Base-by-base conservation (phyloP, 306 rosid genomes). In the Casuarina glauca region DNA sequence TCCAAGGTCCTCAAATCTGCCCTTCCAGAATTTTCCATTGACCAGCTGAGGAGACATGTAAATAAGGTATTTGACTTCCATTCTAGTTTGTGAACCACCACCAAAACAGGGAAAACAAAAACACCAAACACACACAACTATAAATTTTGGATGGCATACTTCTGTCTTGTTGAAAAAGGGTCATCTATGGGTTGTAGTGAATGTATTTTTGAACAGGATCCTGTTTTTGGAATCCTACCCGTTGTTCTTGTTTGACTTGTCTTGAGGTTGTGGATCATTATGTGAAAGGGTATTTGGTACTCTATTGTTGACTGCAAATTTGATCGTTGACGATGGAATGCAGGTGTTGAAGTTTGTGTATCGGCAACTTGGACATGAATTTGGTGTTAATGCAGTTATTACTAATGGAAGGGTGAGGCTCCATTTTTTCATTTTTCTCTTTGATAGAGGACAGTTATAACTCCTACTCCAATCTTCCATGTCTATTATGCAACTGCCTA, bases 401-500 rank as follows among this genome's bases (percentile, higher is more conserved):
- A 93, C 99, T 74, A 95, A 95, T 78, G 99, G 99, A 88, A 93
- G 99, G 92, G 99, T 95, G 88, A 88, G 92, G 75, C 63, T 75
- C 6, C 3, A 41, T 35, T n/a, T 15, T 10, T 32, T 0, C 13
- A 10, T 11, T 35, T 42, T 5, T 16, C n/a, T 19, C n/a, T 42
- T 46, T 32, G 11, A 3, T 42, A 11, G 4, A 42, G 42, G 50
- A 41, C 16, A 5, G 16, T 67, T 8, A 43, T 67, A 67, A 67
- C 41, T 16, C 1, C 13, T 41, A 9, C 9, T 17, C 16, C 17
- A 61, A 73, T 74, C 74, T 44, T 57, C 39, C 57, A 5, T 63
- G 49, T 51, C 44, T 26, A 50, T 67, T 54, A 49, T 61, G 71
- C 76, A 42, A 77, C 73, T 57, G 42, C 63, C 63, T 43, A 75